Conservation (phyloP, 768 basidiomycete genomes). For the Brasilioporus rufonigricans region DNA sequence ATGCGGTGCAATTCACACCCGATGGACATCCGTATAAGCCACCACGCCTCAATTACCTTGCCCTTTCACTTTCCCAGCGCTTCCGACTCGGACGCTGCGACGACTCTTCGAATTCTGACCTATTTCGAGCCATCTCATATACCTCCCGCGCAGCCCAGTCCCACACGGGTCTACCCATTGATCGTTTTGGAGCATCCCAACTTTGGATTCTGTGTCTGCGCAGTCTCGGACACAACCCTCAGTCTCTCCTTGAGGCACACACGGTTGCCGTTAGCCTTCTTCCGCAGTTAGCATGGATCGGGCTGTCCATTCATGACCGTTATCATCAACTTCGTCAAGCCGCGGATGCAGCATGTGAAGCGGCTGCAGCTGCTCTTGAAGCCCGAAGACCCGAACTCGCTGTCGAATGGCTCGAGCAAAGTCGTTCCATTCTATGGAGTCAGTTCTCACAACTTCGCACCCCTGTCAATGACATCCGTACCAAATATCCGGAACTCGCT, state of each 20-base stretch:
- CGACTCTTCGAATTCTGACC: not conserved
- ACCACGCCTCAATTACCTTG: too few species aligned
- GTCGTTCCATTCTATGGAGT: not conserved
- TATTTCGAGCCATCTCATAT: not conserved
- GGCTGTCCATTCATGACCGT: conserved; percentile 12
- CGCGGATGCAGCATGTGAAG: too few species aligned
- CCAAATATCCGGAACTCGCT: not conserved
- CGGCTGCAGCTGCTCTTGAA: not conserved
- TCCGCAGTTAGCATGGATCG: conserved; percentile 6
- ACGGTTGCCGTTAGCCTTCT: conserved; percentile 13
- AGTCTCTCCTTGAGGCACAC: conserved; percentile 13
- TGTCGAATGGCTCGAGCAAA: conserved; percentile 3
- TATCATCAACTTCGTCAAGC: conserved; percentile 7
- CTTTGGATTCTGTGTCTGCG: not conserved
- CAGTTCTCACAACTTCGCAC: not conserved
- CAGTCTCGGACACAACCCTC: not conserved
- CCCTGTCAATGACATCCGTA: not conserved
- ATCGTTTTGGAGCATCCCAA: not conserved
- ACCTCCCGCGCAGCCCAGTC: not conserved
- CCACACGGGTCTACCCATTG: not conserved
- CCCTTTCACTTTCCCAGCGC: too few species aligned
- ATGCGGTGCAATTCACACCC: not conserved
- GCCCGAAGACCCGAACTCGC: not conserved
- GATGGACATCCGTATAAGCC: not conserved
- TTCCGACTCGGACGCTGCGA: too few species aligned